Percentiles rank a stretch among this genome's conserved stretches.
Evolutionary conservation across 176 grass and related monocot species (phyloP).

Genomic region (Saccharum officinarum): DNA sequence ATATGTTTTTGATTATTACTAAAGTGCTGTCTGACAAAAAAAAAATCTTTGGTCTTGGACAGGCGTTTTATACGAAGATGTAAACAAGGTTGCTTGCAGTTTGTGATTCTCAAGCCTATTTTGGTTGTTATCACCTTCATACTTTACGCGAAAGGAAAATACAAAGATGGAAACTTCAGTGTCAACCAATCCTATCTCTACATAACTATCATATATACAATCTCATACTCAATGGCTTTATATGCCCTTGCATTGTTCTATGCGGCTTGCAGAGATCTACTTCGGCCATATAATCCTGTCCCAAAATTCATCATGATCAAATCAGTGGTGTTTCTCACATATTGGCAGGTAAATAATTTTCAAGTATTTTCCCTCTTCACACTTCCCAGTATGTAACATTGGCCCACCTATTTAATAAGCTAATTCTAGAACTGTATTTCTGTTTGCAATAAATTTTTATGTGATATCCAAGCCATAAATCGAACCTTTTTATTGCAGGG

Average conservation of each 20-base stretch:
- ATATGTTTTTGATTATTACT: background rate
- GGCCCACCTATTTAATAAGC: background rate
- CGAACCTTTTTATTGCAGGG: conserved; percentile 49
- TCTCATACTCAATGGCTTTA: conserved; percentile 90
- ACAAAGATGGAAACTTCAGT: conserved; percentile 89
- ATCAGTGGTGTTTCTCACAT: conserved; percentile 98
- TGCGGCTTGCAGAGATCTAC: conserved; percentile 88
- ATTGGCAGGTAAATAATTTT: conserved; percentile 79
- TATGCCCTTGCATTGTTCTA: conserved; percentile 95
- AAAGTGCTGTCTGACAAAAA: conserved; percentile 15
- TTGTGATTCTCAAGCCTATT: conserved; percentile 98
- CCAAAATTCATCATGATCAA: conserved; percentile 98
- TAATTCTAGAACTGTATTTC: background rate
- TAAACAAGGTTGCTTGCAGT: conserved; percentile 97
- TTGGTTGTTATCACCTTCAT: conserved; percentile 98
- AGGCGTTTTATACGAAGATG: conserved; percentile 98
- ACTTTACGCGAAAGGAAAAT: conserved; percentile 93
- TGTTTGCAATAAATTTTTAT: conserved; percentile 1
- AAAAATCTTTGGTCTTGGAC: conserved; percentile 35
- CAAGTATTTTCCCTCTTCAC: background rate
- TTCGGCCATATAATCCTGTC: conserved; percentile 88
- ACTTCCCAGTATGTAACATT: background rate
- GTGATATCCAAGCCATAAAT: conserved; percentile 5
- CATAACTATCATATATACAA: conserved; percentile 95
- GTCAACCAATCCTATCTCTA: conserved; percentile 96